Percentiles rank a stretch among this genome's conserved stretches.
Conservation (phyloP, 2,329 filamentous ascomycete genomes). For the Drechmeria coniospora region DNA sequence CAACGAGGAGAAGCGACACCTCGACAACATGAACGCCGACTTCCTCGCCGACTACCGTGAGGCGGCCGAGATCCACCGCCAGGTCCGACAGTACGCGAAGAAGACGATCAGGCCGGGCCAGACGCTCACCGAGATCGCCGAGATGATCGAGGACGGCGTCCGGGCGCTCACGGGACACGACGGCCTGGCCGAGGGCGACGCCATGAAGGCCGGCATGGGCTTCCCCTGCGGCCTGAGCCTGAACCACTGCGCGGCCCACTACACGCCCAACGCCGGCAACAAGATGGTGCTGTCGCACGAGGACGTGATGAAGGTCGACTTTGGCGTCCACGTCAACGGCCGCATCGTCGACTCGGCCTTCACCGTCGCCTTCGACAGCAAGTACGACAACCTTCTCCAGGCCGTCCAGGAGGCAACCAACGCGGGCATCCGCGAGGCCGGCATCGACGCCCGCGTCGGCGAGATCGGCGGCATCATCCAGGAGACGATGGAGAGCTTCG, state of each 20-base stretch:
- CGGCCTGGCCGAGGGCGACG: slow-evolving; percentile 65
- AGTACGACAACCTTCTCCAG: slow-evolving; percentile 58
- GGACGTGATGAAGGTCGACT: slow-evolving; percentile 74
- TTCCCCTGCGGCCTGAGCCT: slow-evolving; percentile 75
- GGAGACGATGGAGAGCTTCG: slow-evolving; percentile 87
- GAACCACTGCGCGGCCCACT: slow-evolving; percentile 77
- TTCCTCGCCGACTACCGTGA: slow-evolving; percentile 71
- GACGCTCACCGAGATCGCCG: slow-evolving; percentile 65
- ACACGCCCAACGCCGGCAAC: slow-evolving; percentile 75
- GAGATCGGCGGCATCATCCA: slow-evolving; percentile 76
- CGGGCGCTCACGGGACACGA: slow-evolving; percentile 61
- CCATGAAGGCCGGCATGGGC: slow-evolving; percentile 64
- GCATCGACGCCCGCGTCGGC: slow-evolving; percentile 78
- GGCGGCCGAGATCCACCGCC: slow-evolving; percentile 76
- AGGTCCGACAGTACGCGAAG: slow-evolving; percentile 72
- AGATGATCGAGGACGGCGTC: slow-evolving; percentile 75
- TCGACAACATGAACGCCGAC: slow-evolving; percentile 68
- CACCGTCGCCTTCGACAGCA: slow-evolving; percentile 59
- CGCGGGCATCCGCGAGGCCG: slow-evolving; percentile 71
- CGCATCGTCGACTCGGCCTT: slow-evolving; percentile 72
- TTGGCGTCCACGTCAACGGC: slow-evolving; percentile 68
- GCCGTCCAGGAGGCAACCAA: slow-evolving; percentile 66
- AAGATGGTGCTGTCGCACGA: slow-evolving; percentile 55
- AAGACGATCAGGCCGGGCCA: slow-evolving; percentile 69
- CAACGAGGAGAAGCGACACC: slow-evolving; percentile 66